Evolutionary conservation across 495 filamentous ascomycete genomes (phyloP), one percentile per base, ranked within the genome.

Genomic region (Podospora pseudoanserina): DNA sequence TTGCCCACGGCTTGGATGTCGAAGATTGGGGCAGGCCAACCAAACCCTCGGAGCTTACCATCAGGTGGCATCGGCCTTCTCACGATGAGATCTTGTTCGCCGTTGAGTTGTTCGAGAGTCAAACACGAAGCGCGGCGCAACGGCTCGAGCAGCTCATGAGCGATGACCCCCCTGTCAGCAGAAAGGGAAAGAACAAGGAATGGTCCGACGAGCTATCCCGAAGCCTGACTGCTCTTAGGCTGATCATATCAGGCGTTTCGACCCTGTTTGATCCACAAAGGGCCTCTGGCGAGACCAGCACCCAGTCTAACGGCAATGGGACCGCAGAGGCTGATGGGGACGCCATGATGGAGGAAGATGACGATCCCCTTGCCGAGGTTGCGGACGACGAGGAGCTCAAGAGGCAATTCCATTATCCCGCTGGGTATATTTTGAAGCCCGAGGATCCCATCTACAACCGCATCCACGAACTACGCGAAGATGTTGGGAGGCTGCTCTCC

Each of bases 131-230:
- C 5, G 84, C 85, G 3, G 76, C 79, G 34, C 66, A 77, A 65
- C 86, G 89, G 44, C 80, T 99, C 1, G 84, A 83, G 56, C 86
- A 89, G 39, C 83, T 99, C 44, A 96, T 92, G 65, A 86, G 90
- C 68, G 90, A 92, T 49, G 86, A 88, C 34, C 92, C 94, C 4
- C 89, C 85, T n/a, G 88, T 97, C 32, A 97, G 94, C 77, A 86
- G 94, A 57, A 93, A 96, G 72, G 95, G 95, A 57, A 96, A 91
- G 74, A 95, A 94, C 64, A 98, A 98, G 78, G 94, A 96, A 71
- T 99, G 95, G 95, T 97, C 94, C 0, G 95, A 99, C 78, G 96
- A 98, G 78, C 89, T 97, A 34, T 92, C 93, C 4, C 82, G 95
- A 66, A 96, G 96, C 76, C 78, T 99, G 60, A 90, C 92, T 3